phyloP scores from a whole-genome alignment of 1,284 basidiomycete species.

The Apiotrichum porosum region DNA sequence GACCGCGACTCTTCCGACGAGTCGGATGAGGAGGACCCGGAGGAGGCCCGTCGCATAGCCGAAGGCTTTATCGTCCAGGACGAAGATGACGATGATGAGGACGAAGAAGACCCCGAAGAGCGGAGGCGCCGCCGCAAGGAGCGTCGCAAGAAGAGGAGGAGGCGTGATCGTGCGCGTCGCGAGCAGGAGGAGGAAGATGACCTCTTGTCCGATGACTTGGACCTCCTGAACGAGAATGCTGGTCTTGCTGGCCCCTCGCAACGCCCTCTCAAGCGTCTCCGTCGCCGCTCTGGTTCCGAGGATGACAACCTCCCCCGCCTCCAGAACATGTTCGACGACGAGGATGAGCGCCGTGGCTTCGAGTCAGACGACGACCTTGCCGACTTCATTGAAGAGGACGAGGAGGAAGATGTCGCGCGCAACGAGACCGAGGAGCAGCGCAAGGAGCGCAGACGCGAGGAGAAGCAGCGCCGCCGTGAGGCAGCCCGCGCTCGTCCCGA shows the following conservation, averaged over 20 bases:
- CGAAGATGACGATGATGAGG: conserved; percentile 46
- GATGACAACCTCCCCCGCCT: conserved; percentile 48
- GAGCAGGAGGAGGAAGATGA: conserved; percentile 61
- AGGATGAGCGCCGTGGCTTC: conserved; percentile 42
- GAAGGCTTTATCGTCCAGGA: conserved; percentile 49
- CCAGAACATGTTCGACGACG: conserved; percentile 46
- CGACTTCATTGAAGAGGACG: conserved; percentile 87
- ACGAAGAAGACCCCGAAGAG: conserved; percentile 28
- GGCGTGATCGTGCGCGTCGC: conserved; percentile 22
- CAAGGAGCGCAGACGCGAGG: conserved; percentile 66
- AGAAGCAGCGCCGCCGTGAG: conserved; percentile 63
- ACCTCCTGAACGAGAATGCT: conserved; percentile 90
- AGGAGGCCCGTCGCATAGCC: conserved; percentile 43
- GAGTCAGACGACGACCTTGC: conserved; percentile 57
- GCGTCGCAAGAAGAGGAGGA: conserved; percentile 33
- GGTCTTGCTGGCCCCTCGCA: conserved; percentile 56
- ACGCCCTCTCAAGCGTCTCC: conserved; percentile 37
- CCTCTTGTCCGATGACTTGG: conserved; percentile 68
- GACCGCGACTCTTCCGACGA: conserved; percentile 49
- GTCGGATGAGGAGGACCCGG: conserved; percentile 47
- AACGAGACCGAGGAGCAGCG: conserved; percentile 72
- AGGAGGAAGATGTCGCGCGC: conserved; percentile 51
- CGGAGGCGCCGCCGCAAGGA: conserved; percentile 31
- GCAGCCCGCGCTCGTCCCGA: conserved; percentile 66
- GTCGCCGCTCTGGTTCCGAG: conserved; percentile 44